Evolutionary conservation across 1,284 basidiomycete genomes (phyloP).

Genomic region (Marasmius sp.): DNA sequence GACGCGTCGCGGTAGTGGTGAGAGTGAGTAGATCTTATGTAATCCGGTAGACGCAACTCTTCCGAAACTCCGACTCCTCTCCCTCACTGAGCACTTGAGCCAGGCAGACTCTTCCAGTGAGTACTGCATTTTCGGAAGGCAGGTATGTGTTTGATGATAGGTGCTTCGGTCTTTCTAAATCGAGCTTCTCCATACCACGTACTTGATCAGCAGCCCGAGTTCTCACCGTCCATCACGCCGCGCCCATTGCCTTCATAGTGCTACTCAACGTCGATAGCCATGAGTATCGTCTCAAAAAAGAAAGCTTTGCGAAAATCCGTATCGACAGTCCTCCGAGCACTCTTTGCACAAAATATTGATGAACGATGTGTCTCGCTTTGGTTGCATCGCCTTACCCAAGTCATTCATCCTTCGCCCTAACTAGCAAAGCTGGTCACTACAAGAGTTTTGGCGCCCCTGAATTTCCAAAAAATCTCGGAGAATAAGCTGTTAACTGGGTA

Average conservation of each 20-base stretch:
- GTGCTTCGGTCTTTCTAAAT: too few relatives aligned
- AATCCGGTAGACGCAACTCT: too few relatives aligned
- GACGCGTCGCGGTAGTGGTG: too few relatives aligned
- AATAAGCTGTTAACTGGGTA: conserved; percentile 75
- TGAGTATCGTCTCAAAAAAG: conserved; percentile 45
- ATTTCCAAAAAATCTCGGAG: conserved; percentile 48
- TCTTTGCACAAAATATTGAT: conserved; percentile 46
- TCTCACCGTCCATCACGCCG: too few relatives aligned
- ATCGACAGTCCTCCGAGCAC: conserved; percentile 37
- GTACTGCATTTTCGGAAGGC: too few relatives aligned
- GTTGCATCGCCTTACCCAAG: conserved; percentile 9
- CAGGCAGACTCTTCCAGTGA: too few relatives aligned
- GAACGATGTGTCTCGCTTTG: conserved; percentile 58
- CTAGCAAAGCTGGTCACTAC: conserved; percentile 55
- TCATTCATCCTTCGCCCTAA: conserved; percentile 7
- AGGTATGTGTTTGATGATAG: too few relatives aligned
- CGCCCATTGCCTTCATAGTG: background rate
- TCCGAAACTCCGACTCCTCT: too few relatives aligned
- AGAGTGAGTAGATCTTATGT: too few relatives aligned
- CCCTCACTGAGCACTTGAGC: too few relatives aligned
- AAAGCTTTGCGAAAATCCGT: conserved; percentile 52
- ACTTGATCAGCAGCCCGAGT: too few relatives aligned
- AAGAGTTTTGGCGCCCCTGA: conserved; percentile 46
- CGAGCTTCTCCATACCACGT: too few relatives aligned
- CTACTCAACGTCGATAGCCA: background rate